Evolutionary conservation across 116 monocot genomes (phyloP).

Genomic region (Trichopus zeylanicus): DNA sequence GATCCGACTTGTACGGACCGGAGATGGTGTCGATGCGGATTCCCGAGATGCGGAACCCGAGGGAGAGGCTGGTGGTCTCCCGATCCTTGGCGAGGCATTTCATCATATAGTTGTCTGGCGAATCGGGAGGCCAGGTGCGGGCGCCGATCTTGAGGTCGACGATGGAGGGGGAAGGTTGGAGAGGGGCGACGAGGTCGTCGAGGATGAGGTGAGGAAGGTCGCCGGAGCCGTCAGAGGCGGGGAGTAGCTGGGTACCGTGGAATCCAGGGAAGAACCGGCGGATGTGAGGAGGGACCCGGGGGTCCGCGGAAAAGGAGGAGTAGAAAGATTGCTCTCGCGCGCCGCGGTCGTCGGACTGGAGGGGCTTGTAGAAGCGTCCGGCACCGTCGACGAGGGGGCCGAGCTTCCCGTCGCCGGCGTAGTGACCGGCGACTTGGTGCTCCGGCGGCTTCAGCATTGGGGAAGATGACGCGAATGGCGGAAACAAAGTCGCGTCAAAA

Average conservation of each 20-base stretch:
- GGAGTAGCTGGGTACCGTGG: conserved; percentile 46
- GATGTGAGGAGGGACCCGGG: conserved; percentile 28
- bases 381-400: conserved; percentile 65
- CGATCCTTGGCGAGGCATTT: conserved; percentile 62
- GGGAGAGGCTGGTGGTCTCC: conserved; percentile 29
- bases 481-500: too few species aligned
- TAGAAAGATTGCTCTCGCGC: conserved; percentile 60
- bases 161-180: conserved; percentile 39
- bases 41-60: conserved; percentile 78
- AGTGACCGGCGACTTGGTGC: conserved; percentile 88
- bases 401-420: conserved; percentile 25
- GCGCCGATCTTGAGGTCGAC: conserved; percentile 84
- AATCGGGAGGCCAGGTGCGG: conserved; percentile 58
- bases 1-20: conserved; percentile 36
- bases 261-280: conserved; percentile 67
- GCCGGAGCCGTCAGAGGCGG: conserved; percentile 33
- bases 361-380: conserved; percentile 87
- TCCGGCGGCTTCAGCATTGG: conserved; percentile 45
- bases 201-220: conserved; percentile 52
- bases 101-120: conserved; percentile 33
- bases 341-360: conserved; percentile 56
- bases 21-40: conserved; percentile 32
- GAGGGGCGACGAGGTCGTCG: conserved; percentile 40
- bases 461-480: too few species aligned
- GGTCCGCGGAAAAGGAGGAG: conserved; percentile 45